Conservation (phyloP, 257 asterid species). For the Solanum verrucosum region DNA sequence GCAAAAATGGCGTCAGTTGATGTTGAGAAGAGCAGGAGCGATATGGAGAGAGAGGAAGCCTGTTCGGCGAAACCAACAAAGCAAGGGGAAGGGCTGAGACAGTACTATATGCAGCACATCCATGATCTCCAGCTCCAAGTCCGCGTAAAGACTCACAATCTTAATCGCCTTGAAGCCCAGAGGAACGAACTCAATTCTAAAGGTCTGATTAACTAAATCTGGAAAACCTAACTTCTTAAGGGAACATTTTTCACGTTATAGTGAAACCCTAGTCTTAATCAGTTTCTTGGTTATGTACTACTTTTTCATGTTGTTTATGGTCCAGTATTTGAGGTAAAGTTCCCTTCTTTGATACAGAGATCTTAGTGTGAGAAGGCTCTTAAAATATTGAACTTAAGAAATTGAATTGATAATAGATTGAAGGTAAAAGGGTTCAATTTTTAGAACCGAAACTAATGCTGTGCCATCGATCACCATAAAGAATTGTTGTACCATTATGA, state of each 20-base stretch:
- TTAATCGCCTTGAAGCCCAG: conserved; percentile 44
- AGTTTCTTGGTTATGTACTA: neutral
- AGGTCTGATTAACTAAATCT: conserved; percentile 7
- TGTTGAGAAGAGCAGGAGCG: neutral
- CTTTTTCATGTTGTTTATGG: neutral
- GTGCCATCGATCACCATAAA: neutral
- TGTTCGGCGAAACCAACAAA: conserved; percentile 12
- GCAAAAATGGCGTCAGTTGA: neutral
- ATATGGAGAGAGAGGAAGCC: neutral
- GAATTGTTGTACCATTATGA: neutral
- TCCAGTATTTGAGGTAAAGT: neutral
- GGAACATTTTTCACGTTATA: neutral
- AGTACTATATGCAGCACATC: conserved; percentile 36
- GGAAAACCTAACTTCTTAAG: neutral
- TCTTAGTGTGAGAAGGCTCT: neutral
- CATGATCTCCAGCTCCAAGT: conserved; percentile 39
- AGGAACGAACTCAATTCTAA: conserved; percentile 37
- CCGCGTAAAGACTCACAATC: conserved; percentile 33
- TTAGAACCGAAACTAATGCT: neutral
- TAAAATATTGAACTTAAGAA: neutral
- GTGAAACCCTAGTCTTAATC: neutral
- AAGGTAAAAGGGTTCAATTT: neutral
- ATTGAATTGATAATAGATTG: neutral
- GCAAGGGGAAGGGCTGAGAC: conserved; percentile 38
- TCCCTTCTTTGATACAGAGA: neutral